Conservation (phyloP, 441 rosid genomes). For the Raphanus hybrid region DNA sequence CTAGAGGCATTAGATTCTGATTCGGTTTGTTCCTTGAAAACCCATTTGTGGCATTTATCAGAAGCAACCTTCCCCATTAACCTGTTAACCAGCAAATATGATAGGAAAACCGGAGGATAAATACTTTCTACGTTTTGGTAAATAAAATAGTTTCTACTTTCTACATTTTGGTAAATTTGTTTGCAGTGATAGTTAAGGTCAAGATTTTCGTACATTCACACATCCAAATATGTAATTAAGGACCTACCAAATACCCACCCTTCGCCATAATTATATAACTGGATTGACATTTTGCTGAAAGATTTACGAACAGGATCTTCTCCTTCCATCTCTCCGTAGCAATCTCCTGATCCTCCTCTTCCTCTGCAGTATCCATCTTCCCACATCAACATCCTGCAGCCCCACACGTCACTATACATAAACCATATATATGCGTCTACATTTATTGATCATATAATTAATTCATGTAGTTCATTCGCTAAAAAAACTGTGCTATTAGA, state of each 20-base stretch:
- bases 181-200: not conserved
- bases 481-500: not conserved
- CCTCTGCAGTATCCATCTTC: slow-evolving; percentile 97
- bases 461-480: too few relatives aligned
- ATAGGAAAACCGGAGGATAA: not conserved
- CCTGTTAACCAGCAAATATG: slow-evolving; percentile 48
- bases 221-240: slow-evolving; percentile 31
- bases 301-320: slow-evolving; percentile 95
- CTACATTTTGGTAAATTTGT: slow-evolving; percentile 2
- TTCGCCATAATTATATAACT: slow-evolving; percentile 99
- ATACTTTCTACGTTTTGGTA: slow-evolving; percentile 11
- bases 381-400: slow-evolving; percentile 97
- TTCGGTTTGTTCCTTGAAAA: slow-evolving; percentile 91
- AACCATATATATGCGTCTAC: not conserved
- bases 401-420: slow-evolving; percentile 23
- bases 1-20: slow-evolving; percentile 82
- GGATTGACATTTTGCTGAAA: slow-evolving; percentile 99
- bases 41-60: slow-evolving; percentile 99
- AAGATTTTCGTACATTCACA: slow-evolving; percentile 9
- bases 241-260: slow-evolving; percentile 99
- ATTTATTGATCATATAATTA: not conserved
- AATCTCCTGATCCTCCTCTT: slow-evolving; percentile 65
- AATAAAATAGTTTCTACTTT: not conserved
- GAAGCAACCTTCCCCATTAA: slow-evolving; percentile 98
- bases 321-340: slow-evolving; percentile 83